Percentiles rank a stretch among this genome's conserved stretches.
Conservation (phyloP, 169 alveolate genomes). For the Eimeria acervulina region DNA sequence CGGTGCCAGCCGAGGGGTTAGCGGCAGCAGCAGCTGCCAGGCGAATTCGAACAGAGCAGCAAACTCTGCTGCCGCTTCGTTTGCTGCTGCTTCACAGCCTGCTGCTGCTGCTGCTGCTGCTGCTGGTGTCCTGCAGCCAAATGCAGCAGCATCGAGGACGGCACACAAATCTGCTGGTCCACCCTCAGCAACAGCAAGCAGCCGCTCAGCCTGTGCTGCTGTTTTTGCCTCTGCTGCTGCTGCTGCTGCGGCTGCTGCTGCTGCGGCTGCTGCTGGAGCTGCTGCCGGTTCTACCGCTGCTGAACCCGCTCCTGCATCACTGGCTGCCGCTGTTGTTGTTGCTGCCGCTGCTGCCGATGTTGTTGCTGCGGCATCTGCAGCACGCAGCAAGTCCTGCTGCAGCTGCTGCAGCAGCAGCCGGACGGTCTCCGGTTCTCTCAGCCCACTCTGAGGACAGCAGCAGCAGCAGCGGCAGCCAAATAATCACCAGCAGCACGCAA, state of each 20-base stretch:
- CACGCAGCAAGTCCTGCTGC: slow-evolving; percentile 44
- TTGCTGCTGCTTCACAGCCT: slow-evolving; percentile 9
- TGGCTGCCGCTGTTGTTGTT: background rate
- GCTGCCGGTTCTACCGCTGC: slow-evolving; percentile 20
- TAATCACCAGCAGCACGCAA: background rate
- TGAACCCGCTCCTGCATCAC: background rate
- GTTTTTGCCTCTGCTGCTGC: slow-evolving; percentile 39
- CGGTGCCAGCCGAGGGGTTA: slow-evolving; percentile 34
- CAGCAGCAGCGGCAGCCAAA: background rate
- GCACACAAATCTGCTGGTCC: slow-evolving; percentile 49
- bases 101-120: slow-evolving; percentile 75
- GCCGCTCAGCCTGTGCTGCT: slow-evolving; percentile 27
- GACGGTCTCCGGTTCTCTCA: background rate
- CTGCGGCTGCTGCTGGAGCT: background rate
- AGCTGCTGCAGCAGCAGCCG: slow-evolving; percentile 54
- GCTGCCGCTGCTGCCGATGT: slow-evolving; percentile 28
- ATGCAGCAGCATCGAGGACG: slow-evolving; percentile 55
- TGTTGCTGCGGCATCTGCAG: background rate
- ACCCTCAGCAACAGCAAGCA: slow-evolving; percentile 39
- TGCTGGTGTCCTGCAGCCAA: slow-evolving; percentile 62
- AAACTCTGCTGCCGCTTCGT: background rate
- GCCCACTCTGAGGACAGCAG: slow-evolving; percentile 48
- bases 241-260: slow-evolving; percentile 4
- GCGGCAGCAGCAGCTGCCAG: slow-evolving; percentile 51
- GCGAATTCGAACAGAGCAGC: slow-evolving; percentile 19